Conservation (phyloP, 768 basidiomycete genomes). For the Amanita jacksonii region DNA sequence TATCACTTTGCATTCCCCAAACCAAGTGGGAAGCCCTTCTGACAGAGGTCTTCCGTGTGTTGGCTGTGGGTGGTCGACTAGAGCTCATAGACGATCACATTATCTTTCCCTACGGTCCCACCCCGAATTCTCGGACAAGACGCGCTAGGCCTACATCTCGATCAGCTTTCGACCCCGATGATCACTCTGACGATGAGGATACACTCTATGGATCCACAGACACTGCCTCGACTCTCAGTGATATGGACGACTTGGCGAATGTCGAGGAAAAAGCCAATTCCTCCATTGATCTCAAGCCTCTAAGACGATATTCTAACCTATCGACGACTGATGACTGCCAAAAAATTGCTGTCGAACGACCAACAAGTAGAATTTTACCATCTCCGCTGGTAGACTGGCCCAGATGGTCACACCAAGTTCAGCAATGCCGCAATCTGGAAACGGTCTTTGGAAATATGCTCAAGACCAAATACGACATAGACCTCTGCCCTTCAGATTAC, state of each 20-base stretch:
- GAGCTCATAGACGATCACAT: conserved; percentile 72
- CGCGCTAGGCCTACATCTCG: conserved; percentile 10
- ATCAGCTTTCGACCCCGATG: conserved; percentile 9
- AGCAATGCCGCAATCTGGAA: conserved; percentile 41
- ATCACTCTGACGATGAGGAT: conserved; percentile 14
- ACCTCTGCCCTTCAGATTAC: conserved; percentile 42
- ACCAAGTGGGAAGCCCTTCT: conserved; percentile 52
- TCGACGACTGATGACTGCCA: not conserved
- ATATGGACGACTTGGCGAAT: not conserved
- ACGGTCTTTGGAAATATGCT: conserved; percentile 54
- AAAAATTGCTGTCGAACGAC: not conserved
- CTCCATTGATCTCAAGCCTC: not conserved
- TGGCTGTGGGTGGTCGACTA: conserved; percentile 50
- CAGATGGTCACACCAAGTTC: conserved; percentile 29
- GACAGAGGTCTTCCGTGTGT: conserved; percentile 50
- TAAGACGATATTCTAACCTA: not conserved
- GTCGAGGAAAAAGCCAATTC: not conserved
- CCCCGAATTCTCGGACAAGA: conserved; percentile 11
- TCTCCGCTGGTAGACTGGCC: not conserved
- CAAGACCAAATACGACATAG: conserved; percentile 36
- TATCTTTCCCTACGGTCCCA: conserved; percentile 46
- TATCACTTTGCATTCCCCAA: conserved; percentile 51
- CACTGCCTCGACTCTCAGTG: conserved; percentile 4
- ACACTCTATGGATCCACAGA: conserved; percentile 2
- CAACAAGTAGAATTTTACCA: not conserved